A percentile compares a stretch with the other conserved stretches of the same genome.
Conservation (phyloP, 257 asterid genomes). For the Scutellaria galericulata region DNA sequence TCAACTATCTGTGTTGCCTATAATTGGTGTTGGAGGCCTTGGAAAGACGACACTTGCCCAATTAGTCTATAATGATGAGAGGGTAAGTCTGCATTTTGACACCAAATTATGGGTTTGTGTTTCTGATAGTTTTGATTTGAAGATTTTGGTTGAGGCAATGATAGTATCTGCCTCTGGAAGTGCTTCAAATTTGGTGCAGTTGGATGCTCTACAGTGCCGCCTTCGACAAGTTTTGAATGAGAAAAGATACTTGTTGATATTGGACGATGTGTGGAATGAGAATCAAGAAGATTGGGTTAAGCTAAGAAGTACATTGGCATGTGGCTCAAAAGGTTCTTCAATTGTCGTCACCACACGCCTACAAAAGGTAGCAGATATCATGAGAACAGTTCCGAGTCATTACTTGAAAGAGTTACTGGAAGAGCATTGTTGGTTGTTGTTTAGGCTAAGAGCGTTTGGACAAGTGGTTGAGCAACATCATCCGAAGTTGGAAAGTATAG, state of each 20-base stretch:
- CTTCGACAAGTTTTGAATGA: neutral
- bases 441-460: constrained; percentile 31
- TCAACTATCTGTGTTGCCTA: constrained; percentile 28
- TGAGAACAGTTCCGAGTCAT: constrained; percentile 33
- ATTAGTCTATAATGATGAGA: constrained; percentile 16
- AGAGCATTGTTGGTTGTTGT: constrained; percentile 37
- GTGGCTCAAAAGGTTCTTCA: constrained; percentile 38
- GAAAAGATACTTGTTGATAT: constrained; percentile 8
- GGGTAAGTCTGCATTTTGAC: constrained; percentile 27
- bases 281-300: constrained; percentile 38
- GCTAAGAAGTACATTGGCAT: constrained; percentile 4
- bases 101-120: constrained; percentile 35
- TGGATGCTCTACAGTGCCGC: constrained; percentile 30
- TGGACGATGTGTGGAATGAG: constrained; percentile 42
- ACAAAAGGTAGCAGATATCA: constrained; percentile 27
- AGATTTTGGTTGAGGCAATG: constrained; percentile 12
- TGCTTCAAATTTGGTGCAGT: neutral
- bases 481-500: constrained; percentile 26
- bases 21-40: constrained; percentile 35
- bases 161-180: constrained; percentile 5
- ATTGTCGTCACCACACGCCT: constrained; percentile 40
- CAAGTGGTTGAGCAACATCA: neutral
- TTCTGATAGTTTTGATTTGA: constrained; percentile 23
- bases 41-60: constrained; percentile 41
- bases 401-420: constrained; percentile 28